phyloP scores from a whole-genome alignment of 306 rosid genomes.

The Malus asiatica region DNA sequence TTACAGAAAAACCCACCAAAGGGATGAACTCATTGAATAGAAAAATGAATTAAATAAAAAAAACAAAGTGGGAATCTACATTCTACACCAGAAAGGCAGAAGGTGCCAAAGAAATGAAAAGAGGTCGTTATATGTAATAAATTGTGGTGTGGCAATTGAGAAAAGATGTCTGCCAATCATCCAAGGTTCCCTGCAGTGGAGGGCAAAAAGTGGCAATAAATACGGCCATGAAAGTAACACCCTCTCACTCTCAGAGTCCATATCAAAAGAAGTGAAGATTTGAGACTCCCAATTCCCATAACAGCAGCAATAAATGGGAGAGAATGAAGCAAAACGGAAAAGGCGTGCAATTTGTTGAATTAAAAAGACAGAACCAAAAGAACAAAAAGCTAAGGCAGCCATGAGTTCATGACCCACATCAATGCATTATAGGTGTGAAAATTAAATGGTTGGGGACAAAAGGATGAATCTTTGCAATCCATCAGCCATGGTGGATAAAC shows the following conservation, averaged over 20 bases:
- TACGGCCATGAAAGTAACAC: constrained; percentile 34
- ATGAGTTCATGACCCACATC: constrained; percentile 44
- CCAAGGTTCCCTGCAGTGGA: constrained; percentile 17
- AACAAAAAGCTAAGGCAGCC: constrained; percentile 6
- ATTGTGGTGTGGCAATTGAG: constrained; percentile 23
- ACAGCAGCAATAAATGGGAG: constrained; percentile 44
- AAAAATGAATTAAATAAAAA: constrained; percentile 6
- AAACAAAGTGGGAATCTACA: constrained; percentile 23
- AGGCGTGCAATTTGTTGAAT: constrained; percentile 15
- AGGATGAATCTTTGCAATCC: constrained; percentile 2
- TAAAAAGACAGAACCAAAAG: constrained; percentile 23
- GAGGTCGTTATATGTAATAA: constrained; percentile 41
- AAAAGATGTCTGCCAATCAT: constrained; percentile 24
- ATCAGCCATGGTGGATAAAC: not conserved
- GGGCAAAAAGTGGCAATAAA: constrained; percentile 17
- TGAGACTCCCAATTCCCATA: constrained; percentile 24
- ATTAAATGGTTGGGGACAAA: constrained; percentile 35
- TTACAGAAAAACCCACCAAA: constrained; percentile 25
- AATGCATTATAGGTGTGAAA: constrained; percentile 41
- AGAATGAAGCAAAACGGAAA: not conserved
- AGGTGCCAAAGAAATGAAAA: constrained; percentile 28
- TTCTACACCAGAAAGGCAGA: constrained; percentile 2
- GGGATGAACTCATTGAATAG: constrained; percentile 28
- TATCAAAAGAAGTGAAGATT: constrained; percentile 36
- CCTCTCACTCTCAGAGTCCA: not conserved